A percentile compares a stretch with the other conserved stretches of the same genome.
These are phyloP conservation scores for Solanum chacoense DNA, from an alignment of 305 asterid species.

Conservation along the genomic window DNA sequence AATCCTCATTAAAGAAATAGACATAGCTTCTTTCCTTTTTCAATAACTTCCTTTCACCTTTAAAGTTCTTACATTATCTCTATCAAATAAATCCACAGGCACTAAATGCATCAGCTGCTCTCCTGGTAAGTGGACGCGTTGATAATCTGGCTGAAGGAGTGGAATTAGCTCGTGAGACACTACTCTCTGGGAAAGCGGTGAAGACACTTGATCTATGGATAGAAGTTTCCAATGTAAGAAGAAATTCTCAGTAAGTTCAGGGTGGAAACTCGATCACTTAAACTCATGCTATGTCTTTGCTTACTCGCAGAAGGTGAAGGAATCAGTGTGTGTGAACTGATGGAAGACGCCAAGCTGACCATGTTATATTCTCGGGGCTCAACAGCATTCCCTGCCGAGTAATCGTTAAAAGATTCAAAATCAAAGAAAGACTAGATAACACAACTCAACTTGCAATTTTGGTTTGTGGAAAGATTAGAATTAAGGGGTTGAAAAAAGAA, in stretches of 20 bases:
- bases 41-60: background rate
- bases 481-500: background rate
- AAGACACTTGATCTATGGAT: conserved; percentile 62
- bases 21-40: background rate
- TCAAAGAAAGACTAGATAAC: background rate
- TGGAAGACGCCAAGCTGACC: background rate
- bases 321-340: conserved; percentile 8
- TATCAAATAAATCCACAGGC: conserved; percentile 27
- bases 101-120: conserved; percentile 83
- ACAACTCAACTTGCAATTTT: background rate
- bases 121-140: conserved; percentile 62
- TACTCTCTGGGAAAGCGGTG: conserved; percentile 60
- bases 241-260: background rate
- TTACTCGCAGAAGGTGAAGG: conserved; percentile 34
- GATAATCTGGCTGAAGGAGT: conserved; percentile 58
- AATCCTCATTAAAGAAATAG: background rate
- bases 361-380: background rate
- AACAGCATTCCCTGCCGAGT: background rate
- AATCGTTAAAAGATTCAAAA: background rate
- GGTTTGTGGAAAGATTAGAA: background rate
- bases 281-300: background rate
- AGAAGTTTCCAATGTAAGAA: conserved; percentile 52
- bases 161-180: conserved; percentile 51
- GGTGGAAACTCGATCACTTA: background rate
- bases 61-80: background rate